Conservation (phyloP, 805 yeast species). For the Wickerhamomyces chaumierensis region DNA sequence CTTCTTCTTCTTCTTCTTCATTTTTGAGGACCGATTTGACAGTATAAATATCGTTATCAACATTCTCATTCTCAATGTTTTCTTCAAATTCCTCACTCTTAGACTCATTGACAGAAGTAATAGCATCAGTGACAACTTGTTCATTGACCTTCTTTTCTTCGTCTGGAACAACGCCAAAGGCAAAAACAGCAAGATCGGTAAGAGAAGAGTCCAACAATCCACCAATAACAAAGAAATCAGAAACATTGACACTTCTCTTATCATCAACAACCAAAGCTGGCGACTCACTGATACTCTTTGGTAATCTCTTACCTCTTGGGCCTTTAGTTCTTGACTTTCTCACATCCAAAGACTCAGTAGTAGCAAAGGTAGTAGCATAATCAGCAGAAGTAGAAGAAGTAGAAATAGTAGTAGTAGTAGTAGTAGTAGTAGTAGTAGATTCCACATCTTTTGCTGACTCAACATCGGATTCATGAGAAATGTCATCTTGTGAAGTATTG, state of each 20-base stretch:
- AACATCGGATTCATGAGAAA: background rate
- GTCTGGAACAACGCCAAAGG: background rate
- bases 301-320: slow-evolving; percentile 64
- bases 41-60: no score
- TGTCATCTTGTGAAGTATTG: background rate
- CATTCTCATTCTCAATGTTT: no score
- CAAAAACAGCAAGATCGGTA: background rate
- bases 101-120: background rate
- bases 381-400: slow-evolving; percentile 13
- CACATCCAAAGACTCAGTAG: slow-evolving; percentile 20
- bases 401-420: no score
- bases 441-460: slow-evolving; percentile 2
- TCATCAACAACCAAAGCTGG: slow-evolving; percentile 12
- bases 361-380: no score
- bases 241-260: slow-evolving; percentile 12
- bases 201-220: background rate
- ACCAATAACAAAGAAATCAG: slow-evolving; percentile 14
- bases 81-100: background rate
- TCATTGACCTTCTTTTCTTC: background rate
- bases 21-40: no score
- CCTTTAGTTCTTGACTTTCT: slow-evolving; percentile 53
- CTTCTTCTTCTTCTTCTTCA: no score
- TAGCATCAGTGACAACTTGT: background rate
- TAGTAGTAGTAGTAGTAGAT: slow-evolving; percentile 4
- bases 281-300: slow-evolving; percentile 34